A percentile compares a stretch with the other conserved stretches of the same genome.
These are phyloP conservation scores for Carallia brachiata DNA, from an alignment of 345 rosid genomes.

Conservation along the genomic window DNA sequence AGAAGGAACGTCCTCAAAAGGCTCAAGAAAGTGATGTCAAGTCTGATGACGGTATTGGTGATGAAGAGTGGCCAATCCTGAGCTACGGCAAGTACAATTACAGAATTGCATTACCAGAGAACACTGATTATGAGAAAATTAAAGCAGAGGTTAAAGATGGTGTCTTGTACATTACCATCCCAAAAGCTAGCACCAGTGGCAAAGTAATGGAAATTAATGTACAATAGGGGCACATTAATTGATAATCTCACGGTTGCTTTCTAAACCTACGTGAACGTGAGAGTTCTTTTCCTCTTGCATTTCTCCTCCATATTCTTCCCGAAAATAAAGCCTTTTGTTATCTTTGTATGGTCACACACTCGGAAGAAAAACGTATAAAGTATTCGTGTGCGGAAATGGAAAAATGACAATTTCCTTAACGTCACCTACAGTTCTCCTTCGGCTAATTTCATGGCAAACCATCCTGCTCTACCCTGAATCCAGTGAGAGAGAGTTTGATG, in stretches of 20 bases:
- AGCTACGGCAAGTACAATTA: constrained; percentile 42
- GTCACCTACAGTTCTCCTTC: not conserved
- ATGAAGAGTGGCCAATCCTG: constrained; percentile 39
- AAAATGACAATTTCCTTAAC: not conserved
- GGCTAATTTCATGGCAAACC: not conserved
- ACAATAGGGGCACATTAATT: not conserved
- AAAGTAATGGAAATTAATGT: constrained; percentile 21
- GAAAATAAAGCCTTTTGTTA: not conserved
- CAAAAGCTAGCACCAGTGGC: constrained; percentile 16
- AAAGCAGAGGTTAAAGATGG: constrained; percentile 46
- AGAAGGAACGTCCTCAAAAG: constrained; percentile 9
- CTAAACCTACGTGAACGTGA: not conserved
- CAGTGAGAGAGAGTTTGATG: no score
- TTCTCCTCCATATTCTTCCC: no score
- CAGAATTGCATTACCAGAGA: not conserved
- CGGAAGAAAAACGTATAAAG: not conserved
- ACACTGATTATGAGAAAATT: constrained; percentile 45
- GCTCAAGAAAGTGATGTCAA: not conserved
- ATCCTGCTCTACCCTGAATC: not conserved
- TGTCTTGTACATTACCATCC: constrained; percentile 22
- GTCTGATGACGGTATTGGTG: not conserved
- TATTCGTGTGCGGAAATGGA: not conserved
- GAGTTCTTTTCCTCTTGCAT: not conserved
- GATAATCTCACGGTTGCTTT: not conserved
- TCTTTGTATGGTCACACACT: not conserved